Percentiles rank a stretch among this genome's conserved stretches.
Conservation (phyloP, 208 protist species). For the Trypanosoma conorhini region DNA sequence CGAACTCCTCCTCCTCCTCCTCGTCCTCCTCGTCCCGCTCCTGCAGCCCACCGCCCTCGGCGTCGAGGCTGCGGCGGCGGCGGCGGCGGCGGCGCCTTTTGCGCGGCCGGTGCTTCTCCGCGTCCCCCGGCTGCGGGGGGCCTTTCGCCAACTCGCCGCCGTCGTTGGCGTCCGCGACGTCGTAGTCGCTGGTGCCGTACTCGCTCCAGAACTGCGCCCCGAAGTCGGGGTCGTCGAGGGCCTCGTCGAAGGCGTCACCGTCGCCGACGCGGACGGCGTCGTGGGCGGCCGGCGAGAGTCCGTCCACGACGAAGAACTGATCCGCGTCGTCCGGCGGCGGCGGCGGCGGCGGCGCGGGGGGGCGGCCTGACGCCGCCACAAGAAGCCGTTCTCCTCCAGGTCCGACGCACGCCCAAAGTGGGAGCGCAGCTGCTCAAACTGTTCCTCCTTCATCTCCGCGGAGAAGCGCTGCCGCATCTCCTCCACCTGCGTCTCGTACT, state of each 20-base stretch:
- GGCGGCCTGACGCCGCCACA: slow-evolving; percentile 49
- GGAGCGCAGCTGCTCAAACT: slow-evolving; percentile 73
- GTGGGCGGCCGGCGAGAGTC: background rate
- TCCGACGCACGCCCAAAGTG: slow-evolving; percentile 69
- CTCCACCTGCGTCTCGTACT: slow-evolving; percentile 72
- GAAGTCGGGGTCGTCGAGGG: slow-evolving; percentile 11
- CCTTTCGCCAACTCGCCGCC: slow-evolving; percentile 1
- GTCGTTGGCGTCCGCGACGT: slow-evolving; percentile 25
- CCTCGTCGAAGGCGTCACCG: slow-evolving; percentile 11
- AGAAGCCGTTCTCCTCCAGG: slow-evolving; percentile 52
- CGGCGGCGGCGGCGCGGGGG: background rate
- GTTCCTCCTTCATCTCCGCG: slow-evolving; percentile 53
- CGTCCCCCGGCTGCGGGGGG: background rate
- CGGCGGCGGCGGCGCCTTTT: slow-evolving; percentile 6
- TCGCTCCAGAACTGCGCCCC: slow-evolving; percentile 22
- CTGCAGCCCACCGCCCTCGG: background rate
- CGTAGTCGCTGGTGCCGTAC: slow-evolving; percentile 16
- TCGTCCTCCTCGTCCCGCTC: slow-evolving; percentile 17
- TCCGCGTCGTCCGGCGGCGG: slow-evolving; percentile 28
- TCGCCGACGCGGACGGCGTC: background rate
- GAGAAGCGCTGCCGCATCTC: slow-evolving; percentile 75
- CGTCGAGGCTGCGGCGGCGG: background rate
- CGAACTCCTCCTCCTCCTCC: slow-evolving; percentile 1
- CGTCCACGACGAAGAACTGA: slow-evolving; percentile 41
- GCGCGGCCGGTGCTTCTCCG: background rate